Conservation (phyloP, 2,329 filamentous ascomycete genomes). For the Ceratocystis ficicola region DNA sequence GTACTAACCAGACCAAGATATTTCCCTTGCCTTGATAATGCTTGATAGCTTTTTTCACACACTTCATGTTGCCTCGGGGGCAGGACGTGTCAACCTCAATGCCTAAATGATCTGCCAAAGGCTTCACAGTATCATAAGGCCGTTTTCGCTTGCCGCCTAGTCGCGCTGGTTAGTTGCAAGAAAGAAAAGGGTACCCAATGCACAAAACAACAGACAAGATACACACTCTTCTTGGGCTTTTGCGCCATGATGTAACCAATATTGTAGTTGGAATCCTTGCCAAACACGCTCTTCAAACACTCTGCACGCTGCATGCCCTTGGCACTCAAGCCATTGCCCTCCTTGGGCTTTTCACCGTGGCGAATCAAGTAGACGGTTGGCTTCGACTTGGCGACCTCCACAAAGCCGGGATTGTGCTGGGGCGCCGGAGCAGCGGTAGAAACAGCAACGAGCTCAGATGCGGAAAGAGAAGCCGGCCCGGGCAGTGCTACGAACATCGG, state of each 20-base stretch:
- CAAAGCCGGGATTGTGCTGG: too few relatives aligned
- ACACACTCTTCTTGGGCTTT: slow-evolving; percentile 37
- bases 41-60: slow-evolving; percentile 41
- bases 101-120: slow-evolving; percentile 43
- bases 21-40: slow-evolving; percentile 40
- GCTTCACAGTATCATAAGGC: slow-evolving; percentile 45
- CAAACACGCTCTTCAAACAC: slow-evolving; percentile 47
- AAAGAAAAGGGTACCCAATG: not conserved
- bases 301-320: slow-evolving; percentile 45
- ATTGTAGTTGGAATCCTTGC: slow-evolving; percentile 38
- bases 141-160: slow-evolving; percentile 40
- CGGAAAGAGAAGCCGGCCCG: not conserved
- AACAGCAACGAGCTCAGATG: not conserved
- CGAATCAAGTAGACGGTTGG: slow-evolving; percentile 51
- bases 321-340: slow-evolving; percentile 38
- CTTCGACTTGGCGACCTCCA: slow-evolving; percentile 10
- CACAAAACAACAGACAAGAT: not conserved
- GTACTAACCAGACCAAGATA: slow-evolving; percentile 42
- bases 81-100: slow-evolving; percentile 44
- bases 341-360: slow-evolving; percentile 50
- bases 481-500: not conserved
- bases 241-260: slow-evolving; percentile 49
- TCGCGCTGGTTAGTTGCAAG: not conserved
- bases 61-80: slow-evolving; percentile 42
- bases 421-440: not conserved